Evolutionary conservation across 2,329 filamentous ascomycete genomes (phyloP).

Genomic region (Pestalotiopsis sp.): DNA sequence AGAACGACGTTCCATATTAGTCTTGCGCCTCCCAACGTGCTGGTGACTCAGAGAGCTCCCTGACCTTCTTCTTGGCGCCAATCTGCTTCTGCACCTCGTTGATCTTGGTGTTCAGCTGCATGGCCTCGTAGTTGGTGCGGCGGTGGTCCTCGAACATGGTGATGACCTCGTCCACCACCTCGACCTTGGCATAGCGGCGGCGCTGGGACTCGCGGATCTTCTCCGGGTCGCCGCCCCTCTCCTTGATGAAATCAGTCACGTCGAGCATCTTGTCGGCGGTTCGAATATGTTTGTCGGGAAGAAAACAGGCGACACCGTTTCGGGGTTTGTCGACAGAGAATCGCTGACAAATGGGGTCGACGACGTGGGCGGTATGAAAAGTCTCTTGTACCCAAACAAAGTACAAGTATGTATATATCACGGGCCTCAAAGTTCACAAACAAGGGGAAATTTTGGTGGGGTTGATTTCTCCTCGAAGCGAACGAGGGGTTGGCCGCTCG

Average conservation of each 20-base stretch:
- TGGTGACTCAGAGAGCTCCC: slow-evolving; percentile 5
- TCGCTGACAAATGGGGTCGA: background rate
- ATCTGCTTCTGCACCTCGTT: slow-evolving; percentile 91
- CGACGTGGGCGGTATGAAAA: background rate
- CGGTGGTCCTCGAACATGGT: slow-evolving; percentile 83
- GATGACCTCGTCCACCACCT: slow-evolving; percentile 90
- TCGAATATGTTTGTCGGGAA: background rate
- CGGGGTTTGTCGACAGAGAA: background rate
- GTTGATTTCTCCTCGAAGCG: background rate
- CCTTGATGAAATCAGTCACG: slow-evolving; percentile 76
- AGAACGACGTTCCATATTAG: background rate
- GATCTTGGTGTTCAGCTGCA: slow-evolving; percentile 81
- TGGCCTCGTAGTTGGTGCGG: slow-evolving; percentile 76
- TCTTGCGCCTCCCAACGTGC: background rate
- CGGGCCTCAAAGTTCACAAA: background rate
- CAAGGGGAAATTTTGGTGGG: slow-evolving; percentile 6
- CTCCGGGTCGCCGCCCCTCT: slow-evolving; percentile 89
- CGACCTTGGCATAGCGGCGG: slow-evolving; percentile 77
- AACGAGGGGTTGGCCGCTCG: background rate
- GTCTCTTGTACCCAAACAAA: background rate
- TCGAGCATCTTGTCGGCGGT: slow-evolving; percentile 63
- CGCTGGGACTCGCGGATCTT: slow-evolving; percentile 91
- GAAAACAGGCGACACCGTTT: background rate
- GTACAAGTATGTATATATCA: background rate
- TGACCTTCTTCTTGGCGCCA: slow-evolving; percentile 84